phyloP scores from a whole-genome alignment of 202 grass and related monocot species.

The Elaeis oleifera region DNA sequence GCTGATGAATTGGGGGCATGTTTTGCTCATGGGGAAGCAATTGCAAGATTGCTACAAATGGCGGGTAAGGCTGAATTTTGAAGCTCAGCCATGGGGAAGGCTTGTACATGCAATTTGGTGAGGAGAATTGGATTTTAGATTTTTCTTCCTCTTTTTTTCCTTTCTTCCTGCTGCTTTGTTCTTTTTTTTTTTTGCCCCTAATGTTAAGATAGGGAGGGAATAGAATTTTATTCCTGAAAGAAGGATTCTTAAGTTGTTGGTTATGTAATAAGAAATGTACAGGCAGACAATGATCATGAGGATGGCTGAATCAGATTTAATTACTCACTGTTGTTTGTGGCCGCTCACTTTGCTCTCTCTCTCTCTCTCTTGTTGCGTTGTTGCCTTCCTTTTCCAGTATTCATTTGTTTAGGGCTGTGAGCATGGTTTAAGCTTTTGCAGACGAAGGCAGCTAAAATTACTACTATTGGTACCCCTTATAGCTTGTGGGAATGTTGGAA shows the following conservation, averaged over 20 bases:
- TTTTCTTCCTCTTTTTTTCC: constrained; percentile 18
- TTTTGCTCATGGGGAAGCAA: background rate
- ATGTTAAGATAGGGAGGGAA: constrained; percentile 21
- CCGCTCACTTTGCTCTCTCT: constrained; percentile 18
- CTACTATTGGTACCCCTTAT: background rate
- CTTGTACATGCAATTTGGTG: constrained; percentile 4
- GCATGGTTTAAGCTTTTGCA: constrained; percentile 43
- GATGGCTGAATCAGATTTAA: constrained; percentile 23
- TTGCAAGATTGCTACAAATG: constrained; percentile 1
- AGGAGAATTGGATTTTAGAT: constrained; percentile 4
- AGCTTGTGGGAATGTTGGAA: constrained; percentile 25
- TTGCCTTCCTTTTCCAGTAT: constrained; percentile 42
- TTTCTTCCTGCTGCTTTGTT: background rate
- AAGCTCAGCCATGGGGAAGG: constrained; percentile 3
- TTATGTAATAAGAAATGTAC: constrained; percentile 69
- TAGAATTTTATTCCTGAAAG: constrained; percentile 39
- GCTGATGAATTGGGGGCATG: background rate
- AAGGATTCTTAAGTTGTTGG: constrained; percentile 53
- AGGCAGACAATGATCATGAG: constrained; percentile 62
- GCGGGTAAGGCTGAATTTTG: constrained; percentile 10
- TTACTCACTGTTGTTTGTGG: constrained; percentile 15
- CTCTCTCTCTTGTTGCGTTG: constrained; percentile 25
- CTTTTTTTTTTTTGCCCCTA: constrained; percentile 8
- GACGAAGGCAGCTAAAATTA: constrained; percentile 17
- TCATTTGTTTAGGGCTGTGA: constrained; percentile 35